Base-by-base conservation (phyloP, 2,329 filamentous ascomycete genomes). In the Aspergillus niger region DNA sequence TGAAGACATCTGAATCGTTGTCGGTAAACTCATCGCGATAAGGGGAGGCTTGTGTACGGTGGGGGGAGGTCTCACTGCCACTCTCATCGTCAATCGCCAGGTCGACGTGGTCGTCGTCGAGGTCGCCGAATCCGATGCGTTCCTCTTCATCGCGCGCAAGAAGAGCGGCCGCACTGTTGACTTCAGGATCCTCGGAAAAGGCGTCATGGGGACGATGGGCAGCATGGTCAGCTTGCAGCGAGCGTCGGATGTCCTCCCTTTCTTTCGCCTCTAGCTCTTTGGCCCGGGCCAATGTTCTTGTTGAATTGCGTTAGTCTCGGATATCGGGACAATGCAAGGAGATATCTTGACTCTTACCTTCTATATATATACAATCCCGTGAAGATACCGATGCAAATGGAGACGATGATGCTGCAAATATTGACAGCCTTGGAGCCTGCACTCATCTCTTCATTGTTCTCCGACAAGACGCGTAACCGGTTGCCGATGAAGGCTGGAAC, bases 401-500 rank as follows among this genome's bases (percentile, higher is more conserved):
- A 90, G 60, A 93, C 76, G 13, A 86, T 72, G 76, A 98, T 97
- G 78, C 88, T 89, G 24, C 89, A 76, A 74, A 96, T 97, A 77
- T 95, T 96, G 69, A 98, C 81, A 28, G 87, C 83, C 75, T 93
- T 95, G 64, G 91, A 91, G 64, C 84, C 83, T 3, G 84, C 77
- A 62, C 90, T 88, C 94, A 98, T 97, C 67, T 89, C 85, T 72
- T 91, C 91, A 64, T 89, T 90, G 59, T 86, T 85, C 69, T 96
- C 91, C n/a, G 91, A 91, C 36, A 99, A 86, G 55, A 89, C 82
- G 48, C 91, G 92, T 15, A 99, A 81, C 58, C 92, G 86, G 70
- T 86, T 89, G 63, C 95, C 95, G 70, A 99, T 92, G 78, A 97
- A 99, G 68, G 96, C 87, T 73, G 96, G 91, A 54, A 99, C 88